A percentile compares a stretch with the other conserved stretches of the same genome.
Evolutionary conservation across 2,329 filamentous ascomycete genomes (phyloP).

Genomic region (Colletotrichum sp.): DNA sequence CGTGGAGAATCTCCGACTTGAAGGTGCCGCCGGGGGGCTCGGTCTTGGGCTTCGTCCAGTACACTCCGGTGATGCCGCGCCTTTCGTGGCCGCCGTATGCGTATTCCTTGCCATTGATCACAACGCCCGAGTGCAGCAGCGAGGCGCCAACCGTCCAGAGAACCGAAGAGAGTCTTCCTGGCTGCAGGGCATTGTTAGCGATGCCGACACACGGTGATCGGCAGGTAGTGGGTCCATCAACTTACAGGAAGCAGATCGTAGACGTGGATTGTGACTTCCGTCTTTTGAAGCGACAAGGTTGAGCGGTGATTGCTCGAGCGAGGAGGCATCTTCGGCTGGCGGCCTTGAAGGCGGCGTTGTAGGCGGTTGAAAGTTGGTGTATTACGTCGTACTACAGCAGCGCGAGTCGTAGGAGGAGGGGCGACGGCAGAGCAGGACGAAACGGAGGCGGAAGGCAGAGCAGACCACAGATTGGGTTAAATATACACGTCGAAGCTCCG

Average conservation of each 20-base stretch:
- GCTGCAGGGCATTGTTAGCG: conserved; percentile 48
- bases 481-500: neutral
- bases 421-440: neutral
- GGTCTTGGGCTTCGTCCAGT: conserved; percentile 77
- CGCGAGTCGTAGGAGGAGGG: neutral
- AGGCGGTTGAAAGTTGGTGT: neutral
- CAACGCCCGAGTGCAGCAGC: conserved; percentile 82
- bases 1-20: conserved; percentile 76
- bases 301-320: conserved; percentile 56
- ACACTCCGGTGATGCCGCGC: conserved; percentile 75
- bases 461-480: neutral
- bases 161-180: conserved; percentile 74
- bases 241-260: conserved; percentile 77
- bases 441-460: neutral
- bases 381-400: neutral
- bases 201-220: neutral
- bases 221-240: conserved; percentile 12
- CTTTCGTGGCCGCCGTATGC: conserved; percentile 84
- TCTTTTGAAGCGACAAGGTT: conserved; percentile 73
- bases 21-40: conserved; percentile 82
- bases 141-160: conserved; percentile 81
- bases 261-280: conserved; percentile 77
- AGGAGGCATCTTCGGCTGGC: conserved; percentile 9
- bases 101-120: conserved; percentile 81
- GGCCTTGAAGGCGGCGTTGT: neutral